These are phyloP conservation scores for Cyclotella kingstonii DNA, from an alignment of 108 stramenopile species.

Conservation along the genomic window DNA sequence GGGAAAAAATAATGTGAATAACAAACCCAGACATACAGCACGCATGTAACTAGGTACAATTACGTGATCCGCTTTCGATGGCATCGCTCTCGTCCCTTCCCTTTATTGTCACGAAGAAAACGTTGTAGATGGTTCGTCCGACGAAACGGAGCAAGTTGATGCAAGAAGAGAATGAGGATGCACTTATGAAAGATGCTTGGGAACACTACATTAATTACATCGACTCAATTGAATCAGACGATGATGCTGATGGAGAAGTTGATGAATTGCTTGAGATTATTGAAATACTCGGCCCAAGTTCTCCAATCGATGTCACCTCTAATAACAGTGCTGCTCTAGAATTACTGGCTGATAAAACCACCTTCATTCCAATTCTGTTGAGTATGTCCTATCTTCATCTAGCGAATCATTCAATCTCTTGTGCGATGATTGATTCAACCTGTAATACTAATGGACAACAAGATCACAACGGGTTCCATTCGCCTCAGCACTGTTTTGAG, in stretches of 20 bases:
- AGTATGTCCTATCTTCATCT: slow-evolving; percentile 59
- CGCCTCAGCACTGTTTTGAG: slow-evolving; percentile 17
- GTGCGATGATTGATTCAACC: slow-evolving; percentile 29
- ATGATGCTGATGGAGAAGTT: slow-evolving; percentile 40
- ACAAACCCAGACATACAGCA: no score
- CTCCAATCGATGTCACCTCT: no score
- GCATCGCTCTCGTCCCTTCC: no score
- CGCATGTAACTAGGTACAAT: no score
- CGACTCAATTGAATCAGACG: slow-evolving; percentile 7
- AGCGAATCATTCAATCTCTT: slow-evolving; percentile 53
- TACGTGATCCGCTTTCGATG: no score
- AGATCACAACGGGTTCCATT: slow-evolving; percentile 1
- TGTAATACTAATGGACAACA: no score
- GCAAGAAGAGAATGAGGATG: neutral
- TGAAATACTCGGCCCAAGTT: slow-evolving; percentile 20
- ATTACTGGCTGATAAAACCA: neutral
- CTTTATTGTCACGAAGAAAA: no score
- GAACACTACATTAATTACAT: no score
- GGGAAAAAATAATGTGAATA: no score
- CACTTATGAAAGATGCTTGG: no score
- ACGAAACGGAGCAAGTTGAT: no score
- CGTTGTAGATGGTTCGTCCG: no score
- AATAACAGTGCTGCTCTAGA: neutral
- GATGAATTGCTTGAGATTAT: slow-evolving; percentile 68
- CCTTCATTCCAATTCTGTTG: slow-evolving; percentile 52